Evolutionary conservation across 2,329 filamentous ascomycete species (phyloP), one percentile per base, ranked within the genome.

Genomic region (Alternaria ventricosa): DNA sequence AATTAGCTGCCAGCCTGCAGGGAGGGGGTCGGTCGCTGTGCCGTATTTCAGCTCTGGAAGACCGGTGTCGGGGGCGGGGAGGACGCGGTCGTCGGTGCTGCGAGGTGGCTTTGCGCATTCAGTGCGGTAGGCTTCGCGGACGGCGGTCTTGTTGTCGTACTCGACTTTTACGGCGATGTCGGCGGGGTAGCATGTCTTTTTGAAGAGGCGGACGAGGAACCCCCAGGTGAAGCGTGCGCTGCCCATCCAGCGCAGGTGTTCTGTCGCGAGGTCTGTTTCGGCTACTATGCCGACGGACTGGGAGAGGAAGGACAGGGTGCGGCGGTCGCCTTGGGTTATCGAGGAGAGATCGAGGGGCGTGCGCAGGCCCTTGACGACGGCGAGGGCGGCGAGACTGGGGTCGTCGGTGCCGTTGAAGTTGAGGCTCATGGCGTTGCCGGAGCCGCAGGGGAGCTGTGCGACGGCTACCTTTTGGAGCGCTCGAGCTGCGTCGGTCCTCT

Each of bases 171-270:
- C 84, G 8, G 94, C 92, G 61, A 98, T 83, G 71, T 98, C 94
- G 77, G 93, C 96, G 0, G 96, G 96, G 77, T 97, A 98, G 22
- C 92, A 85, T 30, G 88, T 92, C 76, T 92, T 90, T 58, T 88
- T 86, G 49, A 96, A 83, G 18, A 97, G 84, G 25, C 94, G 88
- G 66, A 90, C 85, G n/a, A 96, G 76, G 65, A 97, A 89, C 7
- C 96, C 96, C 73, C 91, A 91, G 0, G 92, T 94, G 74, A 99
- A 99, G 57, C 96, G 88, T 28, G 89, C 86, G 51, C 87, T 87
- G 18, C 96, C 96, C 91, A 99, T 94, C 94, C 95, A 98, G 46
- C 96, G 90, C 66, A 98, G 82, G 74, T 96, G 84, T 74, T 99
- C 96, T 0, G 96, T 99, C 3, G 88, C 94, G 12, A 99, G 84